Base-by-base conservation (phyloP, 495 filamentous ascomycete genomes). In the Neurospora intermedia region DNA sequence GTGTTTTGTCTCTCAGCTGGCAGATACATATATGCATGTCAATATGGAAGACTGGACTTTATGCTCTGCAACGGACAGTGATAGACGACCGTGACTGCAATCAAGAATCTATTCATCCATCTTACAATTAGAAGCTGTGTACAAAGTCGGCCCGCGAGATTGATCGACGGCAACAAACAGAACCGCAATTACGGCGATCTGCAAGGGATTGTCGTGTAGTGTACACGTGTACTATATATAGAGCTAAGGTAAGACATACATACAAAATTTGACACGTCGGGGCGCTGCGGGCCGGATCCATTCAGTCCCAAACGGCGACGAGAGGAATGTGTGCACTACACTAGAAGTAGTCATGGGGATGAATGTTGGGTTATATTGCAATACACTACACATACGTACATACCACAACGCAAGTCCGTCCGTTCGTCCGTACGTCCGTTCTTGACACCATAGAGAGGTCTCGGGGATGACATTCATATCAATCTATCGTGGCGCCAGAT, bases 21-120 rank as follows among this genome's bases (percentile, higher is more conserved):
- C n/a, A n/a, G n/a, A n/a, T n/a, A 5, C 11, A 43, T 0, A 6
- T 7, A 18, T 43, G 43, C 15, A 18, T 43, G 2, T 18, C 6
- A 8, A 45, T 2, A 2, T 2, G 6, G 15, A 1, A 43, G 0
- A 1, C 13, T 43, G 15, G 2, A 18, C 42, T 8, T 0, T 2
- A 18, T 45, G 4, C 39, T 39, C 35, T 38, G 35, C 6, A 6
- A 6, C 2, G 6, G 6, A n/a, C n/a, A 6, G 35, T 38, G 35
- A 38, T 38, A 6, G 35, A 6, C 35, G 6, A 38, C 35, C 35
- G 35, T 38, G 35, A 38, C n/a, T 7, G 35, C 35, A 6, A 4
- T 38, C 4, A 38, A 6, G 35, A 6, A 38, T 3, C 35, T 38
- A 31, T 31, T 1, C 27, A 31, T 31, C 3, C 2, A 31, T 38